Percentiles rank a stretch among this genome's conserved stretches.
phyloP scores from a whole-genome alignment of 73 alveolate genomes.

The Paraurostyla sp. region DNA sequence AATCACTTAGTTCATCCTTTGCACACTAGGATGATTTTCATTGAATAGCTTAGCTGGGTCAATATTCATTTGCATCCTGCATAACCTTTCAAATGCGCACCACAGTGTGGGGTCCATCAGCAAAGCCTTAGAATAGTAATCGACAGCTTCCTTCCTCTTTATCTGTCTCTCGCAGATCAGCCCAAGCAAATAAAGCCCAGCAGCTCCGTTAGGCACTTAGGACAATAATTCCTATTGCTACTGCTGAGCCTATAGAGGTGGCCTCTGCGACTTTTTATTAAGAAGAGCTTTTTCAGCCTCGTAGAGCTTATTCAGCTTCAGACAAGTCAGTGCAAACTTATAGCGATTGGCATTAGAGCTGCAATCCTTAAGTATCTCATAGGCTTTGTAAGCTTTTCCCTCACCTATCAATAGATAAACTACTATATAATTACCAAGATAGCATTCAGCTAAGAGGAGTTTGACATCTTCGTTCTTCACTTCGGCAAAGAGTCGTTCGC shows the following conservation, averaged over 20 bases:
- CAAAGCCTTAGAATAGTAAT: constrained; percentile 83
- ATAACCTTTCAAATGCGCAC: constrained; percentile 95
- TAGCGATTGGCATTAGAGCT: constrained; percentile 88
- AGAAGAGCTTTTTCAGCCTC: constrained; percentile 95
- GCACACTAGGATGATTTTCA: constrained; percentile 1
- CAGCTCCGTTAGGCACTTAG: constrained; percentile 96
- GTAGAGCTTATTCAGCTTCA: constrained; percentile 84
- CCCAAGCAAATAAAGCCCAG: constrained; percentile 92
- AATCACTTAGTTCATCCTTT: constrained; percentile 40
- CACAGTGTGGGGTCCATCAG: constrained; percentile 95
- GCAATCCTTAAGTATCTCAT: constrained; percentile 90
- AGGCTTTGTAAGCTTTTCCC: constrained; percentile 92
- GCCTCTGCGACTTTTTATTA: constrained; percentile 63
- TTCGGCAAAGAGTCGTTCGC: constrained; percentile 77
- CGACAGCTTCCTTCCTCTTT: constrained; percentile 90
- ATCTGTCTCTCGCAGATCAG: constrained; percentile 83
- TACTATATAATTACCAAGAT: constrained; percentile 67
- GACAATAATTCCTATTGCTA: constrained; percentile 63
- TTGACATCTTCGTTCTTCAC: constrained; percentile 90
- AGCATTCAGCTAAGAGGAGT: constrained; percentile 92
- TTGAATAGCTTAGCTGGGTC: constrained; percentile 44
- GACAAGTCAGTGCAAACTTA: constrained; percentile 89
- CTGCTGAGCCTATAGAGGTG: not conserved
- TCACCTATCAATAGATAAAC: constrained; percentile 65
- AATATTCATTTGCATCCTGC: constrained; percentile 70